These are phyloP conservation scores for Populus tomentosa DNA, from an alignment of 441 rosid species.

Conservation along the genomic window DNA sequence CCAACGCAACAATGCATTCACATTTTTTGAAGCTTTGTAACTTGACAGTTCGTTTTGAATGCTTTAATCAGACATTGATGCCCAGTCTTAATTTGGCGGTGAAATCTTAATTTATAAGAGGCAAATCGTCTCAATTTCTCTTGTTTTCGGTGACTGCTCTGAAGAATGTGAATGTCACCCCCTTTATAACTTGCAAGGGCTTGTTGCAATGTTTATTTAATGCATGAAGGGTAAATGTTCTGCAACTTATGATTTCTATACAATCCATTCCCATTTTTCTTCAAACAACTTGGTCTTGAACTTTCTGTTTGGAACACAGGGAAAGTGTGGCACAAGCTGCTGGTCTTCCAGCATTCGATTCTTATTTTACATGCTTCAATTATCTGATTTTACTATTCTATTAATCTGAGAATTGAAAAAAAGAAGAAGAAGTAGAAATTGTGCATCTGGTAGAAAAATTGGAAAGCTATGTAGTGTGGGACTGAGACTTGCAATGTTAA, in stretches of 20 bases:
- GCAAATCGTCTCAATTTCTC: conserved; percentile 23
- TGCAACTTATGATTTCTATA: conserved; percentile 46
- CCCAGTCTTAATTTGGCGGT: conserved; percentile 34
- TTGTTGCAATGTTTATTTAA: conserved; percentile 32
- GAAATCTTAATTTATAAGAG: conserved; percentile 34
- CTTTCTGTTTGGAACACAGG: background rate
- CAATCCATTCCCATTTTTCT: conserved; percentile 24
- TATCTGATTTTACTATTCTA: background rate
- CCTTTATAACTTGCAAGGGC: conserved; percentile 27
- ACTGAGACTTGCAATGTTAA: background rate
- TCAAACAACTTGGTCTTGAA: background rate
- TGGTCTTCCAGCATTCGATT: background rate
- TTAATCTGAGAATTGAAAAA: background rate
- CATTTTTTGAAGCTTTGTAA: background rate
- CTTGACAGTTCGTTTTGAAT: background rate
- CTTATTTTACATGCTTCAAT: background rate
- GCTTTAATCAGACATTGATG: conserved; percentile 10
- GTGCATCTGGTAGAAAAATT: background rate
- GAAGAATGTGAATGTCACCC: conserved; percentile 25
- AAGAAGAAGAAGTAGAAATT: background rate
- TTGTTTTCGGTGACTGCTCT: conserved; percentile 16
- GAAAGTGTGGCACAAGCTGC: background rate
- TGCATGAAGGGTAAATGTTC: conserved; percentile 51
- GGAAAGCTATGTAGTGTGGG: background rate
- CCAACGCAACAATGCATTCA: background rate